Evolutionary conservation across 768 basidiomycete genomes (phyloP), one percentile per base, ranked within the genome.

Genomic region (Nidularia pulvinata): DNA sequence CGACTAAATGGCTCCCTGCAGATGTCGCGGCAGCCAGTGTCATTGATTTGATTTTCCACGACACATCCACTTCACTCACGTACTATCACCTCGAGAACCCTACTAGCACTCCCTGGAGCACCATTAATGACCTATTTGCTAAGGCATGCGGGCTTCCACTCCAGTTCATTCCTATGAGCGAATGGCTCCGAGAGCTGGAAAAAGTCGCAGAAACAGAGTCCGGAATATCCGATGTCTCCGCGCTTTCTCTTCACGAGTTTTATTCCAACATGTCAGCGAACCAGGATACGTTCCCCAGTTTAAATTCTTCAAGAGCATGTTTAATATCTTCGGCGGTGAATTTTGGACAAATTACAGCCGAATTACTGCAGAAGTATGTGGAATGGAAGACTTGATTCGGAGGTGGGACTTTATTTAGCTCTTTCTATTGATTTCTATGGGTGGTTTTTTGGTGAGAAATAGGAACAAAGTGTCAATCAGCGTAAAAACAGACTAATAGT

Each of bases 71-170:
- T 22, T n/a, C 43, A 4, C 13, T 56, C 13, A 42, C 46, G 33
- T 56, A 56, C 34, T 56, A 56, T 45, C 47, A 53, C 42, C 51
- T 56, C 44, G 55, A 56, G 39, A 56, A 56, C 34, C 51, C 55
- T 11, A 53, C 48, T 4, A 35, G 33, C n/a, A 56, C 55, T 10
- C 43, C 51, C 9, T 56, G 55, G 55, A 48, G 48, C 13, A 25
- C 30, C 13, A 50, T 56, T 13, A 44, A 42, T 5, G 13, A 34
- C 3, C n/a, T 56, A 34, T 53, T 56, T 32, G 36, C 16, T 3
- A 30, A 42, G n/a, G 30, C 36, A n/a, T 46, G 9, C 9, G 10
- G 32, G 16, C 32, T 16, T 6, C 35, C 47, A 33, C 44, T 56
- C 6, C 48, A 52, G 22, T 30, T n/a, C 5, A 37, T 56, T 22